Conservation (phyloP, 2,329 filamentous ascomycete genomes). For the Trichoderma polysporum region DNA sequence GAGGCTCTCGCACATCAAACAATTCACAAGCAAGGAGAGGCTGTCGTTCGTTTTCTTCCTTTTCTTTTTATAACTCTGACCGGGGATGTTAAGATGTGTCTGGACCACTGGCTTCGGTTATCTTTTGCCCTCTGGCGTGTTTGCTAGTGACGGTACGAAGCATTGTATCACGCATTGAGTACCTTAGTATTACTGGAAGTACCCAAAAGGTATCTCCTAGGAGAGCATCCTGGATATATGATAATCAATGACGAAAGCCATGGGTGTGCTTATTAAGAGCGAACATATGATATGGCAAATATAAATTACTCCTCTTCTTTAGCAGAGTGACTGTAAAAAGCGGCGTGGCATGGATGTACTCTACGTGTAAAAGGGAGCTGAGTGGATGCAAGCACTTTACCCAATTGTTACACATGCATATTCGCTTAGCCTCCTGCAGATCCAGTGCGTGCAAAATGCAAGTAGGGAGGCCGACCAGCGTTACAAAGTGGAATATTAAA, state of each 20-base stretch:
- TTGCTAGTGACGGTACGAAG: neutral
- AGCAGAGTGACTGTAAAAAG: too few species aligned
- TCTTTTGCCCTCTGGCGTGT: neutral
- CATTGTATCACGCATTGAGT: neutral
- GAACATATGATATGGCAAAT: too few species aligned
- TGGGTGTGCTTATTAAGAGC: too few species aligned
- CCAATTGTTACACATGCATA: slow-evolving; percentile 17
- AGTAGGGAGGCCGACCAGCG: neutral
- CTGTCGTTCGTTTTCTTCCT: neutral
- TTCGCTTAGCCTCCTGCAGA: slow-evolving; percentile 13
- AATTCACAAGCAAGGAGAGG: neutral
- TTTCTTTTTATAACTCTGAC: neutral
- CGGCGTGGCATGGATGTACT: neutral
- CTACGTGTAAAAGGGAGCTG: neutral
- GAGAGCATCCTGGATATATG: too few species aligned
- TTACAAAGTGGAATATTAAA: neutral
- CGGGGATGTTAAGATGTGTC: neutral
- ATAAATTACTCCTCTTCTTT: neutral
- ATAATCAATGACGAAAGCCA: too few species aligned
- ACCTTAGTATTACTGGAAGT: too few species aligned
- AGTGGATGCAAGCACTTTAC: slow-evolving; percentile 17
- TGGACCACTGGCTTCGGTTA: neutral
- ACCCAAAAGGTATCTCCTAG: too few species aligned
- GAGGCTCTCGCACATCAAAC: neutral
- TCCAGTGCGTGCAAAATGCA: neutral